Percentiles rank a stretch among this genome's conserved stretches.
Conservation (phyloP, 306 rosid genomes). For the Cucurbita ficifolia region DNA sequence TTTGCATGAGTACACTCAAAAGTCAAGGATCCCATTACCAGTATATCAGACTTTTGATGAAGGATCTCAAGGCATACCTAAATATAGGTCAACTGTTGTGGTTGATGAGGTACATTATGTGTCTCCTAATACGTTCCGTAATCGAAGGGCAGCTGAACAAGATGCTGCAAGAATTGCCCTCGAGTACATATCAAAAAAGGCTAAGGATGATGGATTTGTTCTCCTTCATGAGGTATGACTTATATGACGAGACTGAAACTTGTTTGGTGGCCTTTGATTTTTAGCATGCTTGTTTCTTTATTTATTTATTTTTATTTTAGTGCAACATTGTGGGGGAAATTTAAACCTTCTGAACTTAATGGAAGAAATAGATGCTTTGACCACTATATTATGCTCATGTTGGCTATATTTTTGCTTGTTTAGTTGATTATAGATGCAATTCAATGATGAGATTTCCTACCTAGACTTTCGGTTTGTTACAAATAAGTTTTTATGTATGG, state of each 20-base stretch:
- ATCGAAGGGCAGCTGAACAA: slow-evolving; percentile 34
- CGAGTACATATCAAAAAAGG: slow-evolving; percentile 3
- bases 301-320: neutral
- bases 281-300: neutral
- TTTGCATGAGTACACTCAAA: slow-evolving; percentile 21
- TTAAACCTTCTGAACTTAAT: neutral
- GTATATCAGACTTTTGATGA: slow-evolving; percentile 22
- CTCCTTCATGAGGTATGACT: slow-evolving; percentile 25
- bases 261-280: neutral
- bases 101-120: slow-evolving; percentile 22
- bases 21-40: slow-evolving; percentile 12
- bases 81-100: slow-evolving; percentile 24
- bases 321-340: neutral
- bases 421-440: neutral
- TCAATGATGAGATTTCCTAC: neutral
- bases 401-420: neutral
- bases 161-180: slow-evolving; percentile 35
- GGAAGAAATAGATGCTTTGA: neutral
- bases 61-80: slow-evolving; percentile 7
- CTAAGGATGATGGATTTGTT: slow-evolving; percentile 19
- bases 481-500: neutral
- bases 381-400: neutral
- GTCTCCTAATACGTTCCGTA: slow-evolving; percentile 13
- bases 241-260: neutral
- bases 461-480: neutral